Evolutionary conservation across 139 green algal genomes (phyloP).

Genomic region (Marvania coccoides): DNA sequence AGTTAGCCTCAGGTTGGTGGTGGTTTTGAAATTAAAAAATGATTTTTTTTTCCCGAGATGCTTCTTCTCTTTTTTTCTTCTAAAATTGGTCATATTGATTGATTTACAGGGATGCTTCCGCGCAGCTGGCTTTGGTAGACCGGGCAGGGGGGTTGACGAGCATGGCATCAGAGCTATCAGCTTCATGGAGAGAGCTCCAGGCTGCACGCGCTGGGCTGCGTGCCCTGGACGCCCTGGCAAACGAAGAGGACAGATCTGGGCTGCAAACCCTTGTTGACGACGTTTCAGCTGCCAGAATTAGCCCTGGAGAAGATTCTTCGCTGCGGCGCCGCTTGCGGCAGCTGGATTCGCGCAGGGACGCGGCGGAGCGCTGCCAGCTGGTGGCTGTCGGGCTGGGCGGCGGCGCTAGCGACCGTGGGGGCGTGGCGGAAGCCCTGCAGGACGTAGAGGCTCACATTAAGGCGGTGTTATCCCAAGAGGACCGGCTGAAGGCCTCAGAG

Average conservation of each 20-base stretch:
- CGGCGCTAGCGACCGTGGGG: background rate
- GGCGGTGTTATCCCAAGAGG: conserved; percentile 25
- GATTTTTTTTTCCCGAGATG: no score
- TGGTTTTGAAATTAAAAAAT: no score
- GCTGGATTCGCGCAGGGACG: conserved; percentile 29
- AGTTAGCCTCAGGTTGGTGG: conserved; percentile 39
- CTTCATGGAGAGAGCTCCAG: background rate
- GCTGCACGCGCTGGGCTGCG: conserved; percentile 25
- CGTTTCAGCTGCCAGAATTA: conserved; percentile 8
- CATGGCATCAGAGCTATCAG: conserved; percentile 8
- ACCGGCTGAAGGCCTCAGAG: conserved; percentile 10
- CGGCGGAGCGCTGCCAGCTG: conserved; percentile 34
- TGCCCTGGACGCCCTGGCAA: conserved; percentile 40
- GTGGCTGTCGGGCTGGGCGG: conserved; percentile 4
- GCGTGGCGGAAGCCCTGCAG: conserved; percentile 25
- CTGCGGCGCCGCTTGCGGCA: conserved; percentile 30
- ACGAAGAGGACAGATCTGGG: conserved; percentile 38
- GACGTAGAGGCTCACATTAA: conserved; percentile 31
- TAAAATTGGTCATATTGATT: no score
- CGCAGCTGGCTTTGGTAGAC: conserved; percentile 47
- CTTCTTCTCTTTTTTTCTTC: background rate
- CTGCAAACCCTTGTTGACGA: conserved; percentile 36
- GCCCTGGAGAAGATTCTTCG: conserved; percentile 36
- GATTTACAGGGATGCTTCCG: background rate
- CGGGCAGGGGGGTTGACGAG: conserved; percentile 38